Conservation (phyloP, 305 asterid genomes). For the Andrographis paniculata region DNA sequence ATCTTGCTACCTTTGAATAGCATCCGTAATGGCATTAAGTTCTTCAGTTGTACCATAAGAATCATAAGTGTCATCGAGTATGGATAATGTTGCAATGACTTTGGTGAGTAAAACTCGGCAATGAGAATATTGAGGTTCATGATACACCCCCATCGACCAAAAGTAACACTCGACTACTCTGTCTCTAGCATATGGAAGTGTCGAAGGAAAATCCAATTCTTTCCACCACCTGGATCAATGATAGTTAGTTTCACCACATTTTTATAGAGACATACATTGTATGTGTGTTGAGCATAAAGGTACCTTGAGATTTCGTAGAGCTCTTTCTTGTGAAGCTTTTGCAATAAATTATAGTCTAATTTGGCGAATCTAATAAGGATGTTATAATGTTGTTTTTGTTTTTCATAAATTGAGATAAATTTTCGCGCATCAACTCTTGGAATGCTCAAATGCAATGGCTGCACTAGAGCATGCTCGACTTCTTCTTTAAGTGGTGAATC, state of each 20-base stretch:
- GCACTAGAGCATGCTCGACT: slow-evolving; percentile 23
- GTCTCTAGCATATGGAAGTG: slow-evolving; percentile 27
- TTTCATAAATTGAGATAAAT: slow-evolving; percentile 21
- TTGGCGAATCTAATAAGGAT: slow-evolving; percentile 22
- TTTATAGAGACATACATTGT: background rate
- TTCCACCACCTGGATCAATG: slow-evolving; percentile 22
- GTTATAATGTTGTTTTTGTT: slow-evolving; percentile 10
- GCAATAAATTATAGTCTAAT: slow-evolving; percentile 22
- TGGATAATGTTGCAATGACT: slow-evolving; percentile 9
- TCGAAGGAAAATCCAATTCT: slow-evolving; percentile 19
- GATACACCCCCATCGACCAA: slow-evolving; percentile 23
- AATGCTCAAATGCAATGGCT: slow-evolving; percentile 21
- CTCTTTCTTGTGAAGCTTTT: slow-evolving; percentile 22
- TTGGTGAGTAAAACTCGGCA: slow-evolving; percentile 22
- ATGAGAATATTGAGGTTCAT: slow-evolving; percentile 24
- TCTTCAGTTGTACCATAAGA: slow-evolving; percentile 32
- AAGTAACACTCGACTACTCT: slow-evolving; percentile 25
- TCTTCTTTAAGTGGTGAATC: slow-evolving; percentile 10
- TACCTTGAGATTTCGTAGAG: slow-evolving; percentile 22
- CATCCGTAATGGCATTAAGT: slow-evolving; percentile 15
- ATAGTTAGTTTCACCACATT: background rate
- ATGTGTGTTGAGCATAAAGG: background rate
- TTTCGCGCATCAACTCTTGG: slow-evolving; percentile 19
- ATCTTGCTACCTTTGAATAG: slow-evolving; percentile 20
- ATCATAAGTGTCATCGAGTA: slow-evolving; percentile 32